Base-by-base conservation (phyloP, 148 eudicot species). In the Pharnaceum exiguum region DNA sequence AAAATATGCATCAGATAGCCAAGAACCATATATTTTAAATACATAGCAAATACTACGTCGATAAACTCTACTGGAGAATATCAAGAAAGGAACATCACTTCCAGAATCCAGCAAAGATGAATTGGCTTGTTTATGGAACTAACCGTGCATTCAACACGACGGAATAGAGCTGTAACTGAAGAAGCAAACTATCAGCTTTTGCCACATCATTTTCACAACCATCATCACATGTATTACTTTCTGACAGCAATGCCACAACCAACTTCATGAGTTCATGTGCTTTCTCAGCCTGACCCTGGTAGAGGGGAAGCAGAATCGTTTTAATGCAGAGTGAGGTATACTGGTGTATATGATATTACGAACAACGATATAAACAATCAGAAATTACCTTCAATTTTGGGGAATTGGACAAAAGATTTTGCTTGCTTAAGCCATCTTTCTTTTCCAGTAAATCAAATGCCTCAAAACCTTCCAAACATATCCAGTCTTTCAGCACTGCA, bases 81-180 rank as follows among this genome's bases (percentile, higher is more conserved):
- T n/a, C n/a, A n/a, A n/a, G n/a, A n/a, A n/a, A n/a, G n/a, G n/a
- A n/a, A n/a, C n/a, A n/a, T n/a, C n/a, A n/a, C n/a, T n/a, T n/a
- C n/a, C n/a, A n/a, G n/a, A n/a, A n/a, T n/a, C n/a, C n/a, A n/a
- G n/a, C n/a, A n/a, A n/a, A n/a, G n/a, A n/a, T n/a, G n/a, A n/a
- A n/a, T n/a, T n/a, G n/a, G n/a, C n/a, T n/a, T n/a, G n/a, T n/a
- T n/a, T n/a, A n/a, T n/a, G n/a, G n/a, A 45, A 71, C 70, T 51
- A 47, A 71, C 75, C 75, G 63, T 63, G 68, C 48, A 44, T 46
- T 37, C 19, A 71, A 25, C 24, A 58, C 28, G n/a, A 65, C 65
- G 18, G 75, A 71, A 28, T 63, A 58, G 0, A 71, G 39, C 31
- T 25, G 55, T 33, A 71, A 64, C 55, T 71, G 69, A 44, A 63